Evolutionary conservation across 2,329 filamentous ascomycete genomes (phyloP).

Genomic region (Monilinia fructigena): DNA sequence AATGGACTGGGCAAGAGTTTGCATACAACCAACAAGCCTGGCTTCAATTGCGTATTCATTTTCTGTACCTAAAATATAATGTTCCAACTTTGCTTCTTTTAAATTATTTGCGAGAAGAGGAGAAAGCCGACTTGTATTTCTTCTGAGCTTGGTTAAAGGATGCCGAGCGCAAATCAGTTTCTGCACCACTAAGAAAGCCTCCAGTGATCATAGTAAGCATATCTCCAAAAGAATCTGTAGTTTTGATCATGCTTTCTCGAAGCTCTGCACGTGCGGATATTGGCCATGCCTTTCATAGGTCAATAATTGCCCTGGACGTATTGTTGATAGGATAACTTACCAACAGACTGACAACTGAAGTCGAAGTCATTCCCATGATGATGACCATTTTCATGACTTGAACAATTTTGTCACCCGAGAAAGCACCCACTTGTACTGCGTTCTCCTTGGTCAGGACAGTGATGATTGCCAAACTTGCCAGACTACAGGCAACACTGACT

Average conservation of each 20-base stretch:
- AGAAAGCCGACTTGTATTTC: constrained; percentile 67
- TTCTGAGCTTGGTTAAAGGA: constrained; percentile 62
- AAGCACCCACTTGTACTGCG: constrained; percentile 76
- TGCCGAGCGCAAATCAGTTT: constrained; percentile 69
- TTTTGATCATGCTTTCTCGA: constrained; percentile 69
- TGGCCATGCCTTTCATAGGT: constrained; percentile 49
- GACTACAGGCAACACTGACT: constrained; percentile 80
- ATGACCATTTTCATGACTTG: constrained; percentile 81
- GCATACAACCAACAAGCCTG: constrained; percentile 77
- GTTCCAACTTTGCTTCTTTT: constrained; percentile 84
- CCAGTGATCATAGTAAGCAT: constrained; percentile 79
- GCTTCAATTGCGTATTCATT: constrained; percentile 76
- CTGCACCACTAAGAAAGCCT: constrained; percentile 79
- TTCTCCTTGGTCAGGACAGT: constrained; percentile 90
- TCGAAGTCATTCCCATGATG: constrained; percentile 73
- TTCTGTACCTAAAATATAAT: constrained; percentile 79
- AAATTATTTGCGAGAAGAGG: constrained; percentile 72
- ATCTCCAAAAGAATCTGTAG: constrained; percentile 73
- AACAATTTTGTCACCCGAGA: constrained; percentile 76
- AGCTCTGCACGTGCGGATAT: constrained; percentile 73
- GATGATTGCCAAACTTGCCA: constrained; percentile 85
- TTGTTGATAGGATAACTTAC: constrained; percentile 48
- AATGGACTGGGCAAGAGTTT: constrained; percentile 81
- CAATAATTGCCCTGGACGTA: not conserved
- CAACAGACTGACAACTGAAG: constrained; percentile 71